Evolutionary conservation across 139 green algal genomes (phyloP).

Genomic region (Desmodesmus armatus): DNA sequence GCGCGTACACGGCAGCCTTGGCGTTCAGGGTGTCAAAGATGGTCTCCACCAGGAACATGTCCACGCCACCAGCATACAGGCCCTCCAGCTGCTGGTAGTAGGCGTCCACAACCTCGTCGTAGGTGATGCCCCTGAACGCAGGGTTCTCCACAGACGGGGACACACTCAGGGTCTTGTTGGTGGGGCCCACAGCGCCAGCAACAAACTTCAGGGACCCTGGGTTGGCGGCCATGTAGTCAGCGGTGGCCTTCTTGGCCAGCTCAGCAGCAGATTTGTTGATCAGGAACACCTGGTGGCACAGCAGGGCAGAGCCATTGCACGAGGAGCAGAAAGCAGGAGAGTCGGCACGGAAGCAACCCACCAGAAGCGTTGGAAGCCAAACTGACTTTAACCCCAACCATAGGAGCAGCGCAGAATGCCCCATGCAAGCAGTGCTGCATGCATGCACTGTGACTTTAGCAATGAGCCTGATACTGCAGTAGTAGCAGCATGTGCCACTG

Average conservation of each 20-base stretch:
- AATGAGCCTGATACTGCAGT: too few relatives aligned
- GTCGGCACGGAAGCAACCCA: neutral
- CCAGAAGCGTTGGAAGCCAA: neutral
- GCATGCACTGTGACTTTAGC: too few relatives aligned
- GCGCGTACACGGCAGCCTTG: constrained; percentile 94
- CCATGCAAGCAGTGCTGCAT: too few relatives aligned
- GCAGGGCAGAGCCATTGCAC: too few relatives aligned
- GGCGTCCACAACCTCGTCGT: constrained; percentile 91
- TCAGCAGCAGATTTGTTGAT: constrained; percentile 93
- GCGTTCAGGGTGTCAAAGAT: constrained; percentile 99
- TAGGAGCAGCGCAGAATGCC: too few relatives aligned
- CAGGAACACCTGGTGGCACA: constrained; percentile 74
- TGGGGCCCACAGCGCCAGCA: constrained; percentile 95
- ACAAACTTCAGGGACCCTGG: constrained; percentile 89
- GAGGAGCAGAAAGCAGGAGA: neutral
- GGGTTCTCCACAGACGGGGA: constrained; percentile 98
- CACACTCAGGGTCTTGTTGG: constrained; percentile 97
- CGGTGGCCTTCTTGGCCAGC: constrained; percentile 85
- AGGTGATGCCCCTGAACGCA: constrained; percentile 93
- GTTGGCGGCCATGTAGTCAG: constrained; percentile 82
- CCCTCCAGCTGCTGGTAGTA: constrained; percentile 94
- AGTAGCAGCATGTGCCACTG: too few relatives aligned
- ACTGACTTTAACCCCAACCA: too few relatives aligned
- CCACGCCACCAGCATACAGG: constrained; percentile 92
- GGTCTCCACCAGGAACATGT: constrained; percentile 98